Evolutionary conservation across 2,329 filamentous ascomycete species (phyloP).

Genomic region (Falciphora oryzae): DNA sequence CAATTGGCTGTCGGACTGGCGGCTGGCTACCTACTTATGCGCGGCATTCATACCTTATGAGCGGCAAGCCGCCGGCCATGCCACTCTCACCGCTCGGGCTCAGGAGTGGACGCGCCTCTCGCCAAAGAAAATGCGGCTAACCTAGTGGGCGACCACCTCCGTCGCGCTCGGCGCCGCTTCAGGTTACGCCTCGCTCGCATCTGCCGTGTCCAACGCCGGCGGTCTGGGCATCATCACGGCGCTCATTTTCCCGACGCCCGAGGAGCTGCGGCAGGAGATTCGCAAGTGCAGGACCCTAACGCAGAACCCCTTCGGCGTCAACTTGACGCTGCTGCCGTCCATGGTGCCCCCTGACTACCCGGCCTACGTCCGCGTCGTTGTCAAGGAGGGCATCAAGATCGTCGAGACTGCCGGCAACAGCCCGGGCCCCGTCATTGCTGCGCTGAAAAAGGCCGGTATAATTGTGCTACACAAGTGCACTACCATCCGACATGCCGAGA

Average conservation of each 20-base stretch:
- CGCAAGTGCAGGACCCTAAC: slow-evolving; percentile 77
- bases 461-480: slow-evolving; percentile 97
- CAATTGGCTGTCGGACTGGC: background rate
- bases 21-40: background rate
- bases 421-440: slow-evolving; percentile 82
- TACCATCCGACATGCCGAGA: slow-evolving; percentile 86
- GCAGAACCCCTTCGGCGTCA: slow-evolving; percentile 78
- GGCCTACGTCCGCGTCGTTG: slow-evolving; percentile 85
- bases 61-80: background rate
- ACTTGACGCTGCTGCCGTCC: slow-evolving; percentile 87
- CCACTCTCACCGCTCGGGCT: background rate
- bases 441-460: slow-evolving; percentile 72
- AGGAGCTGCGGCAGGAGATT: slow-evolving; percentile 91
- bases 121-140: background rate
- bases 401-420: slow-evolving; percentile 56
- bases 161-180: slow-evolving; percentile 39
- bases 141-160: background rate
- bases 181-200: slow-evolving; percentile 72
- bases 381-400: slow-evolving; percentile 86
- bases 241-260: slow-evolving; percentile 87
- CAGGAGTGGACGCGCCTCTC: background rate
- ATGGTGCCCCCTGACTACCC: slow-evolving; percentile 87
- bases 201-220: slow-evolving; percentile 74
- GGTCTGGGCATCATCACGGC: slow-evolving; percentile 78
- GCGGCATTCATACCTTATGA: background rate